Conservation (phyloP, 495 filamentous ascomycete genomes). For the Penicillium cinerascens region DNA sequence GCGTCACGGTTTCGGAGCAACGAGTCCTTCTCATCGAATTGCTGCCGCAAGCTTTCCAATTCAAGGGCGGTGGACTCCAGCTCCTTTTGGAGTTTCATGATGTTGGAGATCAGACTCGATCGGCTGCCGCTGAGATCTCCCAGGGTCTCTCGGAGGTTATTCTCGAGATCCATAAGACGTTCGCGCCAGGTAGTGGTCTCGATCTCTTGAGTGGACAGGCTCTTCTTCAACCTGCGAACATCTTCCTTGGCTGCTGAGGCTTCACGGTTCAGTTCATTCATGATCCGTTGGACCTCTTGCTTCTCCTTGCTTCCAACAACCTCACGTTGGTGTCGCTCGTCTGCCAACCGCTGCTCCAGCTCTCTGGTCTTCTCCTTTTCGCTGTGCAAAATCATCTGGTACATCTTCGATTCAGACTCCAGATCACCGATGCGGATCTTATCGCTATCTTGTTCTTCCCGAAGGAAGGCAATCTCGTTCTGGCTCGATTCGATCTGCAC, state of each 20-base stretch:
- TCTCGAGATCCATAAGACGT: constrained; percentile 82
- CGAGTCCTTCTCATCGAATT: constrained; percentile 81
- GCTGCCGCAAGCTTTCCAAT: constrained; percentile 69
- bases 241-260: constrained; percentile 82
- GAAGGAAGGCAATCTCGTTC: constrained; percentile 88
- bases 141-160: constrained; percentile 76
- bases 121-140: constrained; percentile 84
- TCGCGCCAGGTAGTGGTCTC: constrained; percentile 88
- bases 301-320: constrained; percentile 82
- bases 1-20: constrained; percentile 87
- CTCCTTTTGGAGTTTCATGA: constrained; percentile 82
- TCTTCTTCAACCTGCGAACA: constrained; percentile 72
- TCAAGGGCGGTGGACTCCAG: constrained; percentile 79
- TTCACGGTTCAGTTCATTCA: constrained; percentile 83
- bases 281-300: constrained; percentile 74
- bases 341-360: constrained; percentile 69
- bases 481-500: constrained; percentile 92
- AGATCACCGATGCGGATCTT: constrained; percentile 97
- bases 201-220: constrained; percentile 75
- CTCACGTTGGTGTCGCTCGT: constrained; percentile 82
- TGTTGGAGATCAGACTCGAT: constrained; percentile 78
- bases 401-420: constrained; percentile 72
- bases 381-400: constrained; percentile 67
- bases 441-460: constrained; percentile 95
- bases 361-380: constrained; percentile 78